Evolutionary conservation across 1,284 basidiomycete genomes (phyloP).

Genomic region (Leccinum pachyderme): DNA sequence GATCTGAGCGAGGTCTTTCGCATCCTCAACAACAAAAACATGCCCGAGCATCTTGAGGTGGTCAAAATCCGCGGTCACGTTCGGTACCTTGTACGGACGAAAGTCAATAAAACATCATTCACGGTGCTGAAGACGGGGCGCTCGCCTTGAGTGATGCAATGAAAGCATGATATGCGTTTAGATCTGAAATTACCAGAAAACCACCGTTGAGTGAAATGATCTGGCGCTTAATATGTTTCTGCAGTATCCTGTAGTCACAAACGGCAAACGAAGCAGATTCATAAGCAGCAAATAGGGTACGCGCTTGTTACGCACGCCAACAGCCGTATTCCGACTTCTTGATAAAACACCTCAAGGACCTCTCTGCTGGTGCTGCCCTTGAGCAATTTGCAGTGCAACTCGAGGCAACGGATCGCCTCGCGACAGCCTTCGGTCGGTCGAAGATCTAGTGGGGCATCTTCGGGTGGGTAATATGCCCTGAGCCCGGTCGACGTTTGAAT

Average conservation of each 20-base stretch:
- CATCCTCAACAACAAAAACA: conserved; percentile 90
- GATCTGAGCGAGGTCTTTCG: conserved; percentile 92
- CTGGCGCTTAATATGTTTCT: conserved; percentile 95
- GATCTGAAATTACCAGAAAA: conserved; percentile 93
- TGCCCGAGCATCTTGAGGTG: conserved; percentile 96
- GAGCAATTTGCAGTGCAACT: conserved; percentile 87
- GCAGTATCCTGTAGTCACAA: conserved; percentile 66
- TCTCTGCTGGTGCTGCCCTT: conserved; percentile 94
- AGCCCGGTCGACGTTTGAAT: conserved; percentile 81
- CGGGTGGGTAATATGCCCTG: conserved; percentile 87
- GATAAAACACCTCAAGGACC: conserved; percentile 95
- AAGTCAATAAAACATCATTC: background rate
- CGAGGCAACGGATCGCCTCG: conserved; percentile 83
- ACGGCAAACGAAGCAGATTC: background rate
- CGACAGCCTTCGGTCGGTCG: conserved; percentile 84
- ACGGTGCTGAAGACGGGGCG: background rate
- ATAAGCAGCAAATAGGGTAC: background rate
- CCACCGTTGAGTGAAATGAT: conserved; percentile 93
- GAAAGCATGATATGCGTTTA: conserved; percentile 91
- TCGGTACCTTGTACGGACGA: conserved; percentile 43
- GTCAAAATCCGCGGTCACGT: conserved; percentile 83
- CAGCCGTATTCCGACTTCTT: conserved; percentile 92
- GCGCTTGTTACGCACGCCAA: conserved; percentile 60
- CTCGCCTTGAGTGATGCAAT: conserved; percentile 76
- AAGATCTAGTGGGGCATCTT: conserved; percentile 72